Evolutionary conservation across 192 early-diverging fungal species (phyloP).

Genomic region (Piromyces sp.): DNA sequence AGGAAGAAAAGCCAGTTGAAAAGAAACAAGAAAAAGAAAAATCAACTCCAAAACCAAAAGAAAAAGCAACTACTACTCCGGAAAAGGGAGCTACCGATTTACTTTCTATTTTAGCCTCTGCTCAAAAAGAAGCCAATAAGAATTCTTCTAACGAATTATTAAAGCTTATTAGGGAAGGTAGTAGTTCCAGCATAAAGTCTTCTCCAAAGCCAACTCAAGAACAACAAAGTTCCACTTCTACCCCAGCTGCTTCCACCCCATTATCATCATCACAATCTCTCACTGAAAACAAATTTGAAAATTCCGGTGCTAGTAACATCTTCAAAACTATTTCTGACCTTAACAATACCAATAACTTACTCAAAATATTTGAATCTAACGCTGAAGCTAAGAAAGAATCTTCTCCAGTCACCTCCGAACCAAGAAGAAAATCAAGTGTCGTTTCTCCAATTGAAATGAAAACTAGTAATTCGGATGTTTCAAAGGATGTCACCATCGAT

Average conservation of each 20-base stretch:
- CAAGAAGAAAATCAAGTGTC: not conserved
- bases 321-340: not conserved
- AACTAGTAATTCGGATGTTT: not conserved
- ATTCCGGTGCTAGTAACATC: not conserved
- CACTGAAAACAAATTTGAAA: not conserved
- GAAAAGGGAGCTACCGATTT: not conserved
- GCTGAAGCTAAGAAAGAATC: not conserved
- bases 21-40: not conserved
- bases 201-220: not conserved
- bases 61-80: not conserved
- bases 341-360: not conserved
- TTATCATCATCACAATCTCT: not conserved
- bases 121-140: not conserved
- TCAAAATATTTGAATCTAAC: not conserved
- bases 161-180: not conserved
- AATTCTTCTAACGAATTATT: not conserved
- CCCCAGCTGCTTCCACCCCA: not conserved
- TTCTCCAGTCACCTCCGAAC: not conserved
- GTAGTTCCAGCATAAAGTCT: not conserved
- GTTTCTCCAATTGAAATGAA: not conserved
- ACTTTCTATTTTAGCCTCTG: not conserved
- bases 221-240: not conserved
- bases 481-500: not conserved
- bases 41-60: not conserved
- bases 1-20: not conserved